Evolutionary conservation across 1,284 basidiomycete genomes (phyloP), one percentile per base, ranked within the genome.

Genomic region (Fomitiporia mediterranea): DNA sequence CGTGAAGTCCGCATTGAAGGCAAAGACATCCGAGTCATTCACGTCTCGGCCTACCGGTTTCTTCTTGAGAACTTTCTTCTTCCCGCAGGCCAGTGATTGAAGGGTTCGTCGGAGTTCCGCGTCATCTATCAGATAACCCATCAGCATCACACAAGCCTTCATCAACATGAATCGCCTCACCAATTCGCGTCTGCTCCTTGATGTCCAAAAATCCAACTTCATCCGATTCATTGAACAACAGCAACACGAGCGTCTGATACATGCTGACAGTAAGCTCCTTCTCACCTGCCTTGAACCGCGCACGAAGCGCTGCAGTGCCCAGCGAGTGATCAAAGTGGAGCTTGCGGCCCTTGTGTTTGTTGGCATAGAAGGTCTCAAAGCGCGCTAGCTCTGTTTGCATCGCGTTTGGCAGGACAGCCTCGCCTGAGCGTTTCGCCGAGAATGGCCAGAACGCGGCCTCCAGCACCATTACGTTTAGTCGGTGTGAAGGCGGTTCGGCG

Each of bases 191-290:
- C 61, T 80, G 75, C 46, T 77, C 79, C 58, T 82, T 75, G 51
- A 98, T 88, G 30, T 91, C 85, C 25, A 67, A 67, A 69, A 88
- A 94, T 11, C 76, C 70, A 1, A 93, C 68, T 61, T 82, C 80
- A 30, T 63, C 66, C 42, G 69, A 74, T 1, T 88, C 80, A 65
- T 96, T 94, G 79, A 98, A 99, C n/a, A 94, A 76, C n/a, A 98
- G 72, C 0, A 99, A 72, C 1, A 97, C 81, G 4, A 91, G 70
- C 0, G 89, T 87, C 69, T 99, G 97, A 70, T 91, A 94, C 64
- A 98, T 75, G 64, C 91, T 94, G 60, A 99, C 87, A 7, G 86
- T 84, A 38, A 99, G 78, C 70, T 98, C 95, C 70, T 98, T 98
- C 63, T 75, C 71, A 0, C 85, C 91, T 1, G 73, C 71, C 27